A percentile compares a stretch with the other conserved stretches of the same genome.
Evolutionary conservation across 306 rosid species (phyloP).

Genomic region (Castanopsis chinensis): DNA sequence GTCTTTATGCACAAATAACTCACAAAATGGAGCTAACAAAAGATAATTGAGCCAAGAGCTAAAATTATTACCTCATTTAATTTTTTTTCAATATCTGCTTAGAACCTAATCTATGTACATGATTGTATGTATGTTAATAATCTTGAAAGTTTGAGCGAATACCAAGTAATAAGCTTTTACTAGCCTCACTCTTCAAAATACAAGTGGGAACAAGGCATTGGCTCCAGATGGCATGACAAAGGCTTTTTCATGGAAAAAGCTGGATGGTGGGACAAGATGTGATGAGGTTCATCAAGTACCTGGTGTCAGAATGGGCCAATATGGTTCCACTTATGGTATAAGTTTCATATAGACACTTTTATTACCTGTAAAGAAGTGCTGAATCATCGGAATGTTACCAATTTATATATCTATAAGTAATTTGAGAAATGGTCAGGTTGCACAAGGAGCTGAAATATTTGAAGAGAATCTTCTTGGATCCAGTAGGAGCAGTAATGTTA

Average conservation of each 20-base stretch:
- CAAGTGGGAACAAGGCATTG: neutral
- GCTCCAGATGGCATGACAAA: neutral
- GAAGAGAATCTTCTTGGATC: neutral
- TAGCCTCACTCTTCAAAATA: neutral
- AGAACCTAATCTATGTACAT: neutral
- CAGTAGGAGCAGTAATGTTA: neutral
- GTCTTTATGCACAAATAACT: constrained; percentile 4
- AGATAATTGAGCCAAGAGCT: neutral
- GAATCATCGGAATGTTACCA: neutral
- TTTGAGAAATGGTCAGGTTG: neutral
- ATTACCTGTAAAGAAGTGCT: neutral
- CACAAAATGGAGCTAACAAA: neutral
- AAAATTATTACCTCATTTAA: neutral
- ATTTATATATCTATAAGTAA: neutral
- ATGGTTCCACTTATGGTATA: neutral
- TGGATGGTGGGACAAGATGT: neutral
- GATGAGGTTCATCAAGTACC: neutral
- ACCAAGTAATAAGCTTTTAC: neutral
- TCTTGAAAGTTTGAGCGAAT: neutral
- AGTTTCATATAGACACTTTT: neutral
- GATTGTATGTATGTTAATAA: constrained; percentile 8
- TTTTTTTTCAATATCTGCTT: neutral
- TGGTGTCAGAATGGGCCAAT: neutral
- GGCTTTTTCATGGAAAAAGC: neutral
- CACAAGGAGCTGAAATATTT: neutral